A percentile compares a stretch with the other conserved stretches of the same genome.
These are phyloP conservation scores for Termitomyces sp. DNA, from an alignment of 768 basidiomycete genomes.

Conservation along the genomic window DNA sequence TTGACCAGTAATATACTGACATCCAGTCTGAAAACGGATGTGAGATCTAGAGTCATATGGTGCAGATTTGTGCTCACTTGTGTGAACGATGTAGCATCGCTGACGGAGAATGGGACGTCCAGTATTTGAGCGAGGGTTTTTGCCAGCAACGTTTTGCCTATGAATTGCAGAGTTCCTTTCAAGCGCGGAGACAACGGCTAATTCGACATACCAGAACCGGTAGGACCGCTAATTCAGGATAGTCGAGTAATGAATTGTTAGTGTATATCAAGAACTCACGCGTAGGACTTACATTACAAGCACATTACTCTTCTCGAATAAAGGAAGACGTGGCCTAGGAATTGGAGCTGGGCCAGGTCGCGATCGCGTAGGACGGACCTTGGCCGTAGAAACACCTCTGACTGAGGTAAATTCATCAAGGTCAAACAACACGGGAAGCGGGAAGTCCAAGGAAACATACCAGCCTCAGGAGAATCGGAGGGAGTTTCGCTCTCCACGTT, in stretches of 20 bases:
- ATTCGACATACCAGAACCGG: slow-evolving; percentile 62
- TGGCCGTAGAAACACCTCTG: slow-evolving; percentile 45
- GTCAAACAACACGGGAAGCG: too few relatives aligned
- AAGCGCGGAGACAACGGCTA: neutral
- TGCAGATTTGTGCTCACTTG: slow-evolving; percentile 42
- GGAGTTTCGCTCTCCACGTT: slow-evolving; percentile 2
- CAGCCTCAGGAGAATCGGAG: slow-evolving; percentile 5
- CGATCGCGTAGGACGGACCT: slow-evolving; percentile 53
- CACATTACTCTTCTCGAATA: slow-evolving; percentile 96
- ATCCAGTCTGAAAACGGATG: slow-evolving; percentile 50
- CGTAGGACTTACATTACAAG: slow-evolving; percentile 66
- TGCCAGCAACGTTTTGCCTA: slow-evolving; percentile 88
- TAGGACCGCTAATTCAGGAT: slow-evolving; percentile 60
- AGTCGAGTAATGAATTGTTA: neutral
- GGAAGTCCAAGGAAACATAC: slow-evolving; percentile 11
- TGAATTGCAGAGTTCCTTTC: neutral
- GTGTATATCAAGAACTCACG: neutral
- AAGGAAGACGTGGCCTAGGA: slow-evolving; percentile 39
- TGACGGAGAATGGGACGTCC: slow-evolving; percentile 91
- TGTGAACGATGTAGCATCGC: slow-evolving; percentile 92
- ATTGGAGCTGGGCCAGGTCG: slow-evolving; percentile 28
- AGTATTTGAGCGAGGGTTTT: slow-evolving; percentile 86
- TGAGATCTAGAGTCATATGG: neutral
- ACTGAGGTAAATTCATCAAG: neutral
- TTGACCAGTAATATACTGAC: slow-evolving; percentile 34